Evolutionary conservation across 2,329 filamentous ascomycete species (phyloP), one percentile per base, ranked within the genome.

Genomic region (Rhinocladiella similis): DNA sequence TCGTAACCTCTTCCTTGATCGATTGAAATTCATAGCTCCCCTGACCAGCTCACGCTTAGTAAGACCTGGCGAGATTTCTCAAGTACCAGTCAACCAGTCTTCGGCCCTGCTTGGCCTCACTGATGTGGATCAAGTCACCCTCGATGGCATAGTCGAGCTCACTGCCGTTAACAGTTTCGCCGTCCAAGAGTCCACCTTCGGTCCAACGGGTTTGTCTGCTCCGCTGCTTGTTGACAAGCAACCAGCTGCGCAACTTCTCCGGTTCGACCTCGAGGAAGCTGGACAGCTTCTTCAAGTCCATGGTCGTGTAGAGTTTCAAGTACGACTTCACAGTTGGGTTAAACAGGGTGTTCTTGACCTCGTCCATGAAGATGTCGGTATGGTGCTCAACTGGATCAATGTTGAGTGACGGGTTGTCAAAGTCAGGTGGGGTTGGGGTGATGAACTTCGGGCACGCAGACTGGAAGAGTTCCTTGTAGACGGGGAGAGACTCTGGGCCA

Each of bases 401-500:
- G 81, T 99, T 99, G 77, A 92, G 78, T 76, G 92, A 87, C 62
- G 94, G 91, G 83, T 95, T 93, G 73, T 97, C 94, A 75, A 99
- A 99, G 79, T 99, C 92, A 51, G 94, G 94, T 56, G 92, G 91
- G 16, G 94, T 94, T 50, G 94, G 94, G 61, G 89, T 95, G 83
- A 99, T 99, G 83, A 99, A 99, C 81, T 97, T 97, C 75, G 94
- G 94, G 86, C 94, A 97, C n/a, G 94, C 90, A 61, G 88, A 83
- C 71, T 90, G 88, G 89, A 99, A 99, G 68, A 99, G 87, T 81
- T 97, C 94, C 83, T 97, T 94, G 69, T 96, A 99, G 70, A 99
- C 87, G 65, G 92, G 93, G 22, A 99, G 89, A 42, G 92, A 89
- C 69, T 99, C 94, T 62, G 93, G 91, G 33, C 94, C 94, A 69